Percentiles rank a stretch among this genome's conserved stretches.
Evolutionary conservation across 106 monocot species (phyloP).

Genomic region (Dioscorea dumetorum): DNA sequence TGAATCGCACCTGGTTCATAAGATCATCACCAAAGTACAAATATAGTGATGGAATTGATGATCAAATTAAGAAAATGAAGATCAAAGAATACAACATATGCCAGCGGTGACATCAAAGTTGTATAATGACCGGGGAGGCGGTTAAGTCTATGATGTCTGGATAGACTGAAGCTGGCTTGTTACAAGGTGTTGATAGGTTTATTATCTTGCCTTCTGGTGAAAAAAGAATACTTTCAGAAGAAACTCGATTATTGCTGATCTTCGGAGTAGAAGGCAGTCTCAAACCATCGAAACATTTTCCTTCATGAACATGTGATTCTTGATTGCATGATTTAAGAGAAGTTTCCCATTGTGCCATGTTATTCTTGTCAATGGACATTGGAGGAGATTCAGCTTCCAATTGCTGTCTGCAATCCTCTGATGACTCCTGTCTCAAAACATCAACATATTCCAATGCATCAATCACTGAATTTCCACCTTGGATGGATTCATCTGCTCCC

Average conservation of each 20-base stretch:
- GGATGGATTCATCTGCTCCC: background rate
- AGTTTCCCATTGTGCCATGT: background rate
- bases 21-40: too few relatives aligned
- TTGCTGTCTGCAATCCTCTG: background rate
- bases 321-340: slow-evolving; percentile 2
- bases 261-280: slow-evolving; percentile 15
- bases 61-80: too few relatives aligned
- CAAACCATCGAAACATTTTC: background rate
- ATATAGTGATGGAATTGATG: too few relatives aligned
- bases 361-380: background rate
- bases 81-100: too few relatives aligned
- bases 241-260: background rate
- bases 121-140: slow-evolving; percentile 48
- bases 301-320: slow-evolving; percentile 2
- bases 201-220: slow-evolving; percentile 38
- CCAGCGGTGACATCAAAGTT: slow-evolving; percentile 17
- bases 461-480: too few relatives aligned
- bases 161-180: slow-evolving; percentile 10
- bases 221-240: slow-evolving; percentile 7
- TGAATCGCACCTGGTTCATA: too few relatives aligned
- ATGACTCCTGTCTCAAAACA: too few relatives aligned
- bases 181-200: slow-evolving; percentile 52
- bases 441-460: too few relatives aligned
- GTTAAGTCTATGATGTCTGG: slow-evolving; percentile 62
- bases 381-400: slow-evolving; percentile 1